A percentile compares a stretch with the other conserved stretches of the same genome.
phyloP scores from a whole-genome alignment of 202 grass and related monocot species.

The Setaria viridis region DNA sequence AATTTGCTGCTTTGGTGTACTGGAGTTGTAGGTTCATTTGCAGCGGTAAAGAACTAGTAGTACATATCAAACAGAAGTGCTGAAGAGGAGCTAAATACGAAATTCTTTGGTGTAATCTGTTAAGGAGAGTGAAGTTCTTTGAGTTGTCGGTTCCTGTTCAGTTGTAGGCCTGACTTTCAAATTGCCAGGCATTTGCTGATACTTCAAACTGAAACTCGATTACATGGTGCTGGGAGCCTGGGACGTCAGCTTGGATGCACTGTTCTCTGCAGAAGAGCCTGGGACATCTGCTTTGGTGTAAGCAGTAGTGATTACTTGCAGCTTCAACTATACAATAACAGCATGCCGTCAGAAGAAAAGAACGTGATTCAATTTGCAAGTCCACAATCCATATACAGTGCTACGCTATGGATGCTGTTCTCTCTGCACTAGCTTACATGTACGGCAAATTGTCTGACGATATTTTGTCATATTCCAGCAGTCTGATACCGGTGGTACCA shows the following conservation, averaged over 20 bases:
- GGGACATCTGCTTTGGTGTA: neutral
- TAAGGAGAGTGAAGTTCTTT: neutral
- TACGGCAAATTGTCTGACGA: neutral
- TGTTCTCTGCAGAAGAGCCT: neutral
- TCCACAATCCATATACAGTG: neutral
- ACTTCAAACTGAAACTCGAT: neutral
- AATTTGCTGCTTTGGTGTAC: constrained; percentile 46
- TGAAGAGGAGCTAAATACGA: neutral
- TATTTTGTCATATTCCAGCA: neutral
- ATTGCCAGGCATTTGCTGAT: neutral
- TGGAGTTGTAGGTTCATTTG: constrained; percentile 12
- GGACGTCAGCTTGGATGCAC: neutral
- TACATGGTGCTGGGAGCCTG: neutral
- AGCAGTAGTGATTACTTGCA: too few relatives aligned
- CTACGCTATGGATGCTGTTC: neutral
- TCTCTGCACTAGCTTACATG: neutral
- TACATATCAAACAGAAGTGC: neutral
- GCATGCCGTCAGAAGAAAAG: constrained; percentile 9
- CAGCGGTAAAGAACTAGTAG: neutral
- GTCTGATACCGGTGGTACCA: neutral
- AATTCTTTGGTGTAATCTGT: neutral
- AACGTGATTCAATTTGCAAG: neutral
- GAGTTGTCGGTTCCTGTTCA: neutral
- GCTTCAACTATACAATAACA: constrained; percentile 2
- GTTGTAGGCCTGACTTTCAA: neutral